Evolutionary conservation across 805 yeast species (phyloP).

Genomic region (Scheffersomyces amazonensis): DNA sequence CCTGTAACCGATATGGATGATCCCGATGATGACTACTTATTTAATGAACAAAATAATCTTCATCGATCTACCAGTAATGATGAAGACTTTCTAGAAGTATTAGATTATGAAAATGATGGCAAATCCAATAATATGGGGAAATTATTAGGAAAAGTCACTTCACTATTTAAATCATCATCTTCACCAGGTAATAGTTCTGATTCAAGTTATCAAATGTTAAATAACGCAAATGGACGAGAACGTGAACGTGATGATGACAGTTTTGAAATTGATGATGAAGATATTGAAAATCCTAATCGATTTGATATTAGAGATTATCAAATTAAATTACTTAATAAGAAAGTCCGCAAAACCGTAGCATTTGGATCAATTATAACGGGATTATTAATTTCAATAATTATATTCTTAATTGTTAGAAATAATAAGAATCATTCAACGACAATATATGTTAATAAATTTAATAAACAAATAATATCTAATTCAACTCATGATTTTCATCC

Average conservation of each 20-base stretch:
- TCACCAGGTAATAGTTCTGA: neutral
- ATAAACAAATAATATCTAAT: slow-evolving; percentile 35
- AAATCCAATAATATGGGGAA: neutral
- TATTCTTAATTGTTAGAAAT: slow-evolving; percentile 2
- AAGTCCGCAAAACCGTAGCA: slow-evolving; percentile 14
- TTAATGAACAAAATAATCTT: slow-evolving; percentile 13
- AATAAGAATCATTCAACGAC: neutral
- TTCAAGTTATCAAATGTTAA: slow-evolving; percentile 4
- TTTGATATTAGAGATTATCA: slow-evolving; percentile 20
- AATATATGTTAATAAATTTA: neutral
- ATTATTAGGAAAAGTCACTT: slow-evolving; percentile 4
- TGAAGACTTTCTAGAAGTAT: slow-evolving; percentile 13
- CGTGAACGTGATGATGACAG: slow-evolving; percentile 4
- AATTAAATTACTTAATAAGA: slow-evolving; percentile 20
- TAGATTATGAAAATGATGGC: slow-evolving; percentile 20
- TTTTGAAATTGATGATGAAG: slow-evolving; percentile 15
- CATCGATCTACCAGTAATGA: neutral
- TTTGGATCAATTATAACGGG: slow-evolving; percentile 6
- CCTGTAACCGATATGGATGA: slow-evolving; percentile 58
- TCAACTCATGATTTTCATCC: slow-evolving; percentile 71
- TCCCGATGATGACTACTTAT: slow-evolving; percentile 31
- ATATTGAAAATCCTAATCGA: neutral
- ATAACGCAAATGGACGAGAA: slow-evolving; percentile 6
- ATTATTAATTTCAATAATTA: slow-evolving; percentile 2
- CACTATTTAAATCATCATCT: neutral